Evolutionary conservation across 2,329 filamentous ascomycete species (phyloP), one percentile per base, ranked within the genome.

Genomic region (Calycina herbarum): DNA sequence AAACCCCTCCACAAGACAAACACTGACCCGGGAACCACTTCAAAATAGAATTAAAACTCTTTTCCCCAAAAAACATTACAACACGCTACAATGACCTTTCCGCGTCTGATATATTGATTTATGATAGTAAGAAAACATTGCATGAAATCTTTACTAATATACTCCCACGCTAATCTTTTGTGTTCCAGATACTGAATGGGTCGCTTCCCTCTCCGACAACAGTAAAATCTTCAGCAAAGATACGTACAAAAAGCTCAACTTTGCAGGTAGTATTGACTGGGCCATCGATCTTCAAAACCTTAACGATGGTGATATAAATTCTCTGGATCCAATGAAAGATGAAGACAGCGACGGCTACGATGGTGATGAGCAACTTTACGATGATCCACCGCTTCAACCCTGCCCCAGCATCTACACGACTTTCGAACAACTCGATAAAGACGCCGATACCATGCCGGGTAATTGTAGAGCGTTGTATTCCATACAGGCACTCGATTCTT

Each of bases 251-350:
- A 48, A 27, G 0, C 45, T 72, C 1, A 73, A 74, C 45, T 70
- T 79, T 45, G 72, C 64, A 0, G 77, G 77, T 1, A 76, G 66
- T 15, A 66, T 68, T 20, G 73, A 78, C 59, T 79, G 76, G 77
- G 77, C 77, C 8, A 68, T 72, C 35, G 76, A 78, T 65, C 65
- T 79, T 11, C 57, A 60, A 29, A 3, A 38, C n/a, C 24, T 6
- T 10, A n/a, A 27, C 1, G 29, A 20, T 10, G 27, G 27, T 29
- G 27, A 29, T 4, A 29, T 29, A 29, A 29, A 29, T 29, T 29
- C 27, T 29, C 27, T 29, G 27, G 27, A 29, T 29, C 8, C 35
- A 7, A 17, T 59, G n/a, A 27, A 60, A 15, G 13, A 5, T 13
- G 17, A 45, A n/a, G 40, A 17, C 13, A 45, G 17, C 40, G 17